These are phyloP conservation scores for Termitomyces sp. DNA, from an alignment of 1,284 basidiomycete genomes.

Conservation along the genomic window DNA sequence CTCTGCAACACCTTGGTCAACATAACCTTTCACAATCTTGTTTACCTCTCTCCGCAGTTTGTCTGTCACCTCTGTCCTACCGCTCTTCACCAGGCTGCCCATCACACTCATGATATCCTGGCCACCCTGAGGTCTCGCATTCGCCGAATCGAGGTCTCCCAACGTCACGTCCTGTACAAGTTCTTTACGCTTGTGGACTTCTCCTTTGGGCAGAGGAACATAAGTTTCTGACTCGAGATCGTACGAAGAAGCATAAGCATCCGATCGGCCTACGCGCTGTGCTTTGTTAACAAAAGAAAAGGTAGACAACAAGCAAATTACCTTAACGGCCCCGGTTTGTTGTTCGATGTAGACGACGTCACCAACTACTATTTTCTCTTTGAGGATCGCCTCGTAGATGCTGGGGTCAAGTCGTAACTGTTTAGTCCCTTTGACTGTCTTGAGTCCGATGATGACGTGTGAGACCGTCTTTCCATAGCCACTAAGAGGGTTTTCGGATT, in stretches of 20 bases:
- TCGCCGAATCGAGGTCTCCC: slow-evolving; percentile 95
- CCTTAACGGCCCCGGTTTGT: slow-evolving; percentile 95
- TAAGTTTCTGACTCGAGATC: slow-evolving; percentile 98
- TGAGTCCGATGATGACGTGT: slow-evolving; percentile 94
- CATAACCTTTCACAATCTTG: slow-evolving; percentile 97
- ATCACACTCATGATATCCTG: slow-evolving; percentile 99
- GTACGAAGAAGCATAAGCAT: slow-evolving; percentile 98
- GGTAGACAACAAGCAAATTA: slow-evolving; percentile 26
- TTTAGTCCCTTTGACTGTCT: slow-evolving; percentile 98
- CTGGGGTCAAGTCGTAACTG: slow-evolving; percentile 92
- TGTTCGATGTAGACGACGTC: slow-evolving; percentile 97
- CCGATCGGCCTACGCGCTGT: slow-evolving; percentile 91
- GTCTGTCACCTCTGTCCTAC: slow-evolving; percentile 95
- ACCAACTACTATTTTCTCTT: slow-evolving; percentile 95
- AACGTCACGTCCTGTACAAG: slow-evolving; percentile 97
- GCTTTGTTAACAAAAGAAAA: slow-evolving; percentile 5
- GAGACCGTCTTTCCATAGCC: slow-evolving; percentile 99
- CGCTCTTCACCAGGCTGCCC: slow-evolving; percentile 93
- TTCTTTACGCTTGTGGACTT: slow-evolving; percentile 97
- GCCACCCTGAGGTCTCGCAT: slow-evolving; percentile 90
- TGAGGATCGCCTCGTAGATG: slow-evolving; percentile 96
- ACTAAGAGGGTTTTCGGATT: slow-evolving; percentile 91
- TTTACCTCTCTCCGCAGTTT: slow-evolving; percentile 95
- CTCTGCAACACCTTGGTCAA: slow-evolving; percentile 97
- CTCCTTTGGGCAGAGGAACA: slow-evolving; percentile 95